phyloP scores from a whole-genome alignment of 495 filamentous ascomycete species.

The Schizothecium vesticola region DNA sequence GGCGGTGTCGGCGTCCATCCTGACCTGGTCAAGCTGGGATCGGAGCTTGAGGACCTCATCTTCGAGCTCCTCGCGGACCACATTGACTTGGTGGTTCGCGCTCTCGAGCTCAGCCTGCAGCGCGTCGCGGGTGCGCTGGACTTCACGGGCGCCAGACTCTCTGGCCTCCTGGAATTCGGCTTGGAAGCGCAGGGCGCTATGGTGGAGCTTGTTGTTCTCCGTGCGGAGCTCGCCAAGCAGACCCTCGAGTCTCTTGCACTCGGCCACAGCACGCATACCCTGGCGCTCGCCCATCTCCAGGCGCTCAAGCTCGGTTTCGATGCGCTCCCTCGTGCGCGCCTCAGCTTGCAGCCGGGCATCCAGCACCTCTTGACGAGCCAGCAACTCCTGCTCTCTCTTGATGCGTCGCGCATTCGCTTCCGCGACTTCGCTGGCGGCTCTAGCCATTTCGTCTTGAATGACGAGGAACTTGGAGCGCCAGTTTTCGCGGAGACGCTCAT shows the following conservation, averaged over 20 bases:
- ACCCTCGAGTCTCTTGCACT: conserved; percentile 59
- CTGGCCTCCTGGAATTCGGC: conserved; percentile 78
- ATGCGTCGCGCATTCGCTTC: conserved; percentile 72
- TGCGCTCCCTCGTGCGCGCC: conserved; percentile 65
- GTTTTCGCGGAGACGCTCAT: conserved; percentile 66
- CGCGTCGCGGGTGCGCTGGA: conserved; percentile 69
- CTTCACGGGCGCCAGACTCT: conserved; percentile 67
- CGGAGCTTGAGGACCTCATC: conserved; percentile 62
- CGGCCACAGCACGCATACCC: conserved; percentile 51
- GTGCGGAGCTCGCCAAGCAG: conserved; percentile 57
- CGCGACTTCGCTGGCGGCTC: conserved; percentile 67
- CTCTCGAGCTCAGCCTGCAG: conserved; percentile 75
- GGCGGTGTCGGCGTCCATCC: conserved; percentile 66
- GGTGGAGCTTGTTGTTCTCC: conserved; percentile 63
- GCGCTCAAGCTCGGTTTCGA: conserved; percentile 72
- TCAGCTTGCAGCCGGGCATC: conserved; percentile 73
- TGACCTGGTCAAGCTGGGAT: conserved; percentile 63
- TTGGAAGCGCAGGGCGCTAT: conserved; percentile 63
- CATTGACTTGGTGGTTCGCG: conserved; percentile 76
- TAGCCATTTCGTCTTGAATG: conserved; percentile 78
- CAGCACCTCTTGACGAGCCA: conserved; percentile 71
- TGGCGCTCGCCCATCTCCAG: conserved; percentile 72
- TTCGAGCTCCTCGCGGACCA: conserved; percentile 71
- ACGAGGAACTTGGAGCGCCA: conserved; percentile 75
- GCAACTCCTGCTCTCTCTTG: conserved; percentile 66